Evolutionary conservation across 768 basidiomycete genomes (phyloP).

Genomic region (Leccinum sublutescens): DNA sequence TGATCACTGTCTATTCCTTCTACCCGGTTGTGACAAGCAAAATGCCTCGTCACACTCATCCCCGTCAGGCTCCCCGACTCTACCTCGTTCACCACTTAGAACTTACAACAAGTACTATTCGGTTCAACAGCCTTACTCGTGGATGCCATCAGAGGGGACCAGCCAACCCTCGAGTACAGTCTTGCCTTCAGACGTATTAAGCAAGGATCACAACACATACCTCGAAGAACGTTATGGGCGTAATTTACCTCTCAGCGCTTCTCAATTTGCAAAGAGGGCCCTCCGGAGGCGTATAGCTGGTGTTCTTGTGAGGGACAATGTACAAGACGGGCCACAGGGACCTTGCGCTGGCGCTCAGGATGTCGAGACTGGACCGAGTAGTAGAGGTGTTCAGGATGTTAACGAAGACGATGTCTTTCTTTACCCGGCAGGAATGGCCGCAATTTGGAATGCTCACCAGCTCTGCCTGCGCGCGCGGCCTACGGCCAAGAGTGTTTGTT

Average conservation of each 20-base stretch:
- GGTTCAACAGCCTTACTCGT: constrained; percentile 17
- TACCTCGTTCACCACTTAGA: constrained; percentile 39
- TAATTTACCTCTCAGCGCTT: constrained; percentile 73
- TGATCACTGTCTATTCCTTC: constrained; percentile 73
- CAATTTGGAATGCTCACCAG: constrained; percentile 90
- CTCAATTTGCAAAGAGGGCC: constrained; percentile 79
- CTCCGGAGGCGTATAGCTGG: constrained; percentile 89
- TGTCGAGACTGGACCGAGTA: constrained; percentile 56
- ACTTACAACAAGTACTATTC: constrained; percentile 60
- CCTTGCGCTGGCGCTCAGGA: constrained; percentile 46
- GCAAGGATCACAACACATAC: constrained; percentile 66
- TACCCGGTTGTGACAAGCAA: constrained; percentile 45
- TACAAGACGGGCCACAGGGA: constrained; percentile 31
- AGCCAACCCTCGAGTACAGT: constrained; percentile 7
- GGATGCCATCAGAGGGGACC: constrained; percentile 7
- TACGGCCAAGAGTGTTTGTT: constrained; percentile 83
- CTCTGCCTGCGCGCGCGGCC: constrained; percentile 52
- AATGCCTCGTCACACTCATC: constrained; percentile 27
- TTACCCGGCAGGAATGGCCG: constrained; percentile 86
- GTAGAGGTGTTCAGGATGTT: constrained; percentile 64
- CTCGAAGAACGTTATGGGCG: constrained; percentile 95
- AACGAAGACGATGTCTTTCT: constrained; percentile 88
- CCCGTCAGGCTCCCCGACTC: constrained; percentile 20
- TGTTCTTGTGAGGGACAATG: constrained; percentile 63
- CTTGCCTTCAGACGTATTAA: constrained; percentile 44